Percentiles rank a stretch among this genome's conserved stretches.
These are phyloP conservation scores for Setomelanomma holmii DNA, from an alignment of 2,329 filamentous ascomycete genomes.

Conservation along the genomic window DNA sequence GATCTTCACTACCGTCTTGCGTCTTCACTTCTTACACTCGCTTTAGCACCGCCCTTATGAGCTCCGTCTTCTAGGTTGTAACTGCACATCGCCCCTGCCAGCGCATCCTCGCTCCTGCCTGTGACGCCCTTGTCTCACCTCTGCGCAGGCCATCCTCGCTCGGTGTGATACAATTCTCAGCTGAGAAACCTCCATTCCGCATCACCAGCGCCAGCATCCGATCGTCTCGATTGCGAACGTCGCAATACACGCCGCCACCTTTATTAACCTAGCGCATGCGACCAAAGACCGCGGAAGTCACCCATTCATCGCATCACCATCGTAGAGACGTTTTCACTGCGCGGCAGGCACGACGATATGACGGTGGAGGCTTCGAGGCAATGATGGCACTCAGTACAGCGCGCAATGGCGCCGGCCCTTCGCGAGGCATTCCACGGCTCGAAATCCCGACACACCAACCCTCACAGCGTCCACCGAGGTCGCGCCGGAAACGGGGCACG, in stretches of 20 bases:
- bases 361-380: conserved; percentile 24
- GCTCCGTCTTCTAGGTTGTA: background rate
- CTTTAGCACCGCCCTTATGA: conserved; percentile 6
- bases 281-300: conserved; percentile 1
- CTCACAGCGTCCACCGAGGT: conserved; percentile 38
- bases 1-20: background rate
- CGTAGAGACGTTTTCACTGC: background rate
- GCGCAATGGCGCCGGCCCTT: conserved; percentile 26
- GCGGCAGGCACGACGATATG: conserved; percentile 29
- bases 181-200: conserved; percentile 2
- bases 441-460: conserved; percentile 36
- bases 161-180: background rate
- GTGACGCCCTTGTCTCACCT: conserved; percentile 12
- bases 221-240: background rate
- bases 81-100: conserved; percentile 9
- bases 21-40: conserved; percentile 14
- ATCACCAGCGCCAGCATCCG: background rate
- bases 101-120: conserved; percentile 10
- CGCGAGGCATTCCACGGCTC: conserved; percentile 17
- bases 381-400: conserved; percentile 36
- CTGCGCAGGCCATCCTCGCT: conserved; percentile 13
- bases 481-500: conserved; percentile 32
- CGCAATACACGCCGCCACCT: conserved; percentile 5
- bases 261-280: conserved; percentile 7
- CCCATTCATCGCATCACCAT: conserved; percentile 6